These are phyloP conservation scores for Aspergillus ibericus DNA, from an alignment of 2,329 filamentous ascomycete species.

Conservation along the genomic window DNA sequence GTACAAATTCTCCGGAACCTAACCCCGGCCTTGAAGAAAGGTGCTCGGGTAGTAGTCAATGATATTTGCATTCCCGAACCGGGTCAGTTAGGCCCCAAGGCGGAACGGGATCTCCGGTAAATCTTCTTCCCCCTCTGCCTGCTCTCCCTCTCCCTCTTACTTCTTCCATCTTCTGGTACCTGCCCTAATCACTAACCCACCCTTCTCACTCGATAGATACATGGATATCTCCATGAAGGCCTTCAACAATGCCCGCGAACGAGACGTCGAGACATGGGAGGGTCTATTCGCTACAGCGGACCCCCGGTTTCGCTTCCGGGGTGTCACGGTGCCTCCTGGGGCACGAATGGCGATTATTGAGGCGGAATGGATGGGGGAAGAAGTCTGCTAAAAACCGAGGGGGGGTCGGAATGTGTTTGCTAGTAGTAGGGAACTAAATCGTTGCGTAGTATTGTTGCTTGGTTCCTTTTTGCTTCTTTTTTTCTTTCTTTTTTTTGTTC, in stretches of 20 bases:
- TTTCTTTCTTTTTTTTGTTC: too few species aligned
- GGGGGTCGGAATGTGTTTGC: too few species aligned
- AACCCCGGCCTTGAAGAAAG: background rate
- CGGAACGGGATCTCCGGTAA: background rate
- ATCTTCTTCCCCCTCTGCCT: too few species aligned
- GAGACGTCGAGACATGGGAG: background rate
- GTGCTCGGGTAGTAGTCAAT: background rate
- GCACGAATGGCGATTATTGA: background rate
- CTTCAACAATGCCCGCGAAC: background rate
- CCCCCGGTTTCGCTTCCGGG: background rate
- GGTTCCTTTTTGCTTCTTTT: too few species aligned
- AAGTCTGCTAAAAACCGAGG: too few species aligned
- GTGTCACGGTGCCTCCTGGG: background rate
- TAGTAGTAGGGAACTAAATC: too few species aligned
- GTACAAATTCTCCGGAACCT: constrained; percentile 1
- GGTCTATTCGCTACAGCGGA: background rate
- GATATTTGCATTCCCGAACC: background rate
- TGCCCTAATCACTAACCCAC: too few species aligned
- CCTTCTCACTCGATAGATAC: too few species aligned
- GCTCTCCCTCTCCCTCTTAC: too few species aligned
- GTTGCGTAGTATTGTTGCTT: too few species aligned
- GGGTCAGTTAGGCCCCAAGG: background rate
- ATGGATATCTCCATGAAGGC: constrained; percentile 1
- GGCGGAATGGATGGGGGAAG: background rate
- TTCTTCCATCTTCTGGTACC: too few species aligned